Evolutionary conservation across 2,329 filamentous ascomycete genomes (phyloP), one percentile per base, ranked within the genome.

Genomic region (Trematosphaeria pertusa): DNA sequence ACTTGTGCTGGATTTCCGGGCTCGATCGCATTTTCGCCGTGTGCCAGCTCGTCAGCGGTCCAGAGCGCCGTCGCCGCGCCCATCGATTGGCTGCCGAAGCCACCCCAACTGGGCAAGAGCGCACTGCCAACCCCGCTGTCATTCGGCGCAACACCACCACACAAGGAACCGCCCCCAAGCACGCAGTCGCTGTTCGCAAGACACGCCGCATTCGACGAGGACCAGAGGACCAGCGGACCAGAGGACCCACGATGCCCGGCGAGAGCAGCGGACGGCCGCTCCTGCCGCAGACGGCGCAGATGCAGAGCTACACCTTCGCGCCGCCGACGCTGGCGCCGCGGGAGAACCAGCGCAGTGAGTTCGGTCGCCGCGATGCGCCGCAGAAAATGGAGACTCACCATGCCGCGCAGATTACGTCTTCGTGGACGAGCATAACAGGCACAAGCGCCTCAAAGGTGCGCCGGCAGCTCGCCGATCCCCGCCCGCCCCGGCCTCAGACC

Each of bases 371-470:
- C 34, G 31, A 30, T 45, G 14, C 28, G 28, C 32, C 17, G 33
- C 19, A n/a, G n/a, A 30, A 5, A 22, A 15, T 14, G 46, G 26
- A 28, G 7, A 28, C 56, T 66, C 53, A 70, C 54, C 37, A 28
- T 32, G 19, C 67, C 35, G 48, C 49, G 35, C 64, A 96, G 92
- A 97, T 73, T 97, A 97, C 88, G 94, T 97, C 64, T 97, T 97
- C 69, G 94, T 97, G 47, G 93, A 97, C 73, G 93, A 97, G 73
- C 94, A 97, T 74, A 97, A 97, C 77, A 88, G 94, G 56, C 94
- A 97, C 75, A 97, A 97, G 76, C 85, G 93, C 62, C 78, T 97
- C 54, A 97, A 97, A 81, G 91, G 91, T 94, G 83, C 51, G 71
- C 32, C 39, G 30, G 32, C 39, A 37, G n/a, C 33, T 37, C 40